A percentile compares a stretch with the other conserved stretches of the same genome.
phyloP scores from a whole-genome alignment of 164 flowering plant species.

The Protea cynaroides region DNA sequence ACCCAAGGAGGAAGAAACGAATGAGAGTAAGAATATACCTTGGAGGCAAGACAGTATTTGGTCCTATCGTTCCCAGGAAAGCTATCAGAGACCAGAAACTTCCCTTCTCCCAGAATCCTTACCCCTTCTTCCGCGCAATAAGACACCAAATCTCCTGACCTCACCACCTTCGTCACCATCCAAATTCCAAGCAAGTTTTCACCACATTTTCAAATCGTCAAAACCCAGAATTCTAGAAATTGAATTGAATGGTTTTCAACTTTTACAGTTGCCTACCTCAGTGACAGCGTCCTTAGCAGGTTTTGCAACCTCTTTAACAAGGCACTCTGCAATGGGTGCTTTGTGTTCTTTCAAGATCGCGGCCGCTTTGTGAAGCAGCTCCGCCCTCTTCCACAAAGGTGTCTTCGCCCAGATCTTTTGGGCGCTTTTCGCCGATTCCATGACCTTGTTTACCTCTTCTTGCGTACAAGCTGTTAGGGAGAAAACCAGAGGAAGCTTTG shows the following conservation, averaged over 20 bases:
- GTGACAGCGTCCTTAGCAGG: slow-evolving; percentile 97
- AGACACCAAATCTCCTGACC: slow-evolving; percentile 93
- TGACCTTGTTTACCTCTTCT: slow-evolving; percentile 88
- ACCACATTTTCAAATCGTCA: not conserved
- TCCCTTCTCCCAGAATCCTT: slow-evolving; percentile 82
- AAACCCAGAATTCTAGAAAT: not conserved
- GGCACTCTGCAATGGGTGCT: slow-evolving; percentile 86
- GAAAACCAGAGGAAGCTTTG: not conserved
- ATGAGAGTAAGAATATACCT: slow-evolving; percentile 38
- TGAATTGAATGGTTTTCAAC: not conserved
- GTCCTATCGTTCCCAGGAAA: slow-evolving; percentile 98
- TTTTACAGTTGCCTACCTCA: slow-evolving; percentile 51
- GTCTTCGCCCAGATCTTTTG: slow-evolving; percentile 95
- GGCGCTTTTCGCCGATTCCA: slow-evolving; percentile 73
- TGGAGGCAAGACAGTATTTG: slow-evolving; percentile 89
- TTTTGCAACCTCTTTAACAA: slow-evolving; percentile 92
- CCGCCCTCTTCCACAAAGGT: slow-evolving; percentile 96
- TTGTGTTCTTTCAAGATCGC: slow-evolving; percentile 87
- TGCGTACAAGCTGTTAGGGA: slow-evolving; percentile 79
- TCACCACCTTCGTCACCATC: slow-evolving; percentile 64
- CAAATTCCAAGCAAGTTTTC: not conserved
- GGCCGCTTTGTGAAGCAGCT: slow-evolving; percentile 96
- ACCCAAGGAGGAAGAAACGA: not conserved
- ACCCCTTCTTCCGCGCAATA: slow-evolving; percentile 98
- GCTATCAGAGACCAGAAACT: slow-evolving; percentile 87